Evolutionary conservation across 106 monocot genomes (phyloP).

Genomic region (Dioscorea dumetorum): DNA sequence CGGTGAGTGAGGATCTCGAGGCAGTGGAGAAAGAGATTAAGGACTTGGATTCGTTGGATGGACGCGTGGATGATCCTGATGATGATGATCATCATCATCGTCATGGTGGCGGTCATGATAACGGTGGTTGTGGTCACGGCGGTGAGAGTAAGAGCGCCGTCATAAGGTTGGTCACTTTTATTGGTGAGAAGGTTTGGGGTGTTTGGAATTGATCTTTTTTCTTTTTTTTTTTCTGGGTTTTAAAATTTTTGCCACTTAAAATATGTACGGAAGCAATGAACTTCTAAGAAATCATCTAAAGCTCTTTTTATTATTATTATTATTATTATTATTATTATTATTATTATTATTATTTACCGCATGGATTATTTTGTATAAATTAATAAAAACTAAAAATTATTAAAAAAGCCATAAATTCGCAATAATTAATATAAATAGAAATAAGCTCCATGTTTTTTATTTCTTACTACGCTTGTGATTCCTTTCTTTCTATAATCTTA

Average conservation of each 20-base stretch:
- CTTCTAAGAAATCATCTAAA: not conserved
- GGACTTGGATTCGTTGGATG: not conserved
- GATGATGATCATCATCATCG: not conserved
- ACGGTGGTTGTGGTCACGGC: not conserved
- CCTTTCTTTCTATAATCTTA: too few relatives aligned
- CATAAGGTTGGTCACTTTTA: not conserved
- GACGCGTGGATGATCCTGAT: not conserved
- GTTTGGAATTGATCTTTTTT: not conserved
- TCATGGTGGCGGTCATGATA: not conserved
- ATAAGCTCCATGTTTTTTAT: too few relatives aligned
- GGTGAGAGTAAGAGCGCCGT: constrained; percentile 1
- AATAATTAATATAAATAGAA: too few relatives aligned
- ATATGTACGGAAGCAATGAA: not conserved
- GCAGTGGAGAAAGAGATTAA: constrained; percentile 1
- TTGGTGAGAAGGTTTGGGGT: not conserved
- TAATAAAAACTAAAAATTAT: too few relatives aligned
- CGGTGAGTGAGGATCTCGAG: not conserved
- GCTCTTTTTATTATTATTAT: not conserved
- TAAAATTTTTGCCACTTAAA: too few relatives aligned
- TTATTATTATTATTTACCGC: not conserved
- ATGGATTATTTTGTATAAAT: too few relatives aligned
- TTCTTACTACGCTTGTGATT: too few relatives aligned
- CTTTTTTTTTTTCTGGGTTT: not conserved
- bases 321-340: not conserved
- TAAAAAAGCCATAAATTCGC: too few relatives aligned